These are phyloP conservation scores for Takashimella tepidaria DNA, from an alignment of 1,284 basidiomycete genomes.

Conservation along the genomic window DNA sequence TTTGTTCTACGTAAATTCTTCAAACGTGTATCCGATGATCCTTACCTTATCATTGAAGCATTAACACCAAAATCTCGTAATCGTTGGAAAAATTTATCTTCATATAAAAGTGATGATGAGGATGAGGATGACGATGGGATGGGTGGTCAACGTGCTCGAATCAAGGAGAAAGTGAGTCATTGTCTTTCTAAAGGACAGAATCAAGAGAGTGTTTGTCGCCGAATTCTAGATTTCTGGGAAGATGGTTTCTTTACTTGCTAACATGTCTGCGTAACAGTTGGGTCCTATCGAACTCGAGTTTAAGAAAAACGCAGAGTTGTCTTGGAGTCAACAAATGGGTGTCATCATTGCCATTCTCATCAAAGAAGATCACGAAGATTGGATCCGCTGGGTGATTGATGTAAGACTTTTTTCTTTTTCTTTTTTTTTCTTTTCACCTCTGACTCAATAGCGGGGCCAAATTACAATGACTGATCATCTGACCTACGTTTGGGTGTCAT, in stretches of 20 bases:
- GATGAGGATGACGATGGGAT: constrained; percentile 49
- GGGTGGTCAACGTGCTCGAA: constrained; percentile 47
- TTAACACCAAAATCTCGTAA: constrained; percentile 84
- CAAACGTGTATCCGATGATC: constrained; percentile 72
- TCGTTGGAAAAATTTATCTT: constrained; percentile 77
- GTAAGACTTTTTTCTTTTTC: constrained; percentile 53
- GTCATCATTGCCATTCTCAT: constrained; percentile 71
- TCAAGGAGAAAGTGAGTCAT: constrained; percentile 42
- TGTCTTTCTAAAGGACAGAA: background rate
- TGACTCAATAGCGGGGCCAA: too few relatives aligned
- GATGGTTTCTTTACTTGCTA: too few relatives aligned
- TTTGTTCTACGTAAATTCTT: constrained; percentile 86
- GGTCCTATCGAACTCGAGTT: constrained; percentile 64
- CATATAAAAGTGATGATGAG: constrained; percentile 62
- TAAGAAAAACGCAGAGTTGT: constrained; percentile 67
- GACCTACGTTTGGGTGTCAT: constrained; percentile 7
- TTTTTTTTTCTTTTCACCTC: too few relatives aligned
- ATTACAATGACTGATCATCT: background rate
- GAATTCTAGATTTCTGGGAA: too few relatives aligned
- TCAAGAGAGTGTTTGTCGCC: background rate
- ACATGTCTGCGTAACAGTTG: constrained; percentile 40
- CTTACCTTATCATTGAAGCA: constrained; percentile 79
- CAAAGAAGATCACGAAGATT: constrained; percentile 58
- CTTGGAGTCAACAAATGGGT: constrained; percentile 84
- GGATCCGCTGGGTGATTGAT: constrained; percentile 74